These are phyloP conservation scores for Corinectria fuckeliana DNA, from an alignment of 2,329 filamentous ascomycete genomes.

Conservation along the genomic window DNA sequence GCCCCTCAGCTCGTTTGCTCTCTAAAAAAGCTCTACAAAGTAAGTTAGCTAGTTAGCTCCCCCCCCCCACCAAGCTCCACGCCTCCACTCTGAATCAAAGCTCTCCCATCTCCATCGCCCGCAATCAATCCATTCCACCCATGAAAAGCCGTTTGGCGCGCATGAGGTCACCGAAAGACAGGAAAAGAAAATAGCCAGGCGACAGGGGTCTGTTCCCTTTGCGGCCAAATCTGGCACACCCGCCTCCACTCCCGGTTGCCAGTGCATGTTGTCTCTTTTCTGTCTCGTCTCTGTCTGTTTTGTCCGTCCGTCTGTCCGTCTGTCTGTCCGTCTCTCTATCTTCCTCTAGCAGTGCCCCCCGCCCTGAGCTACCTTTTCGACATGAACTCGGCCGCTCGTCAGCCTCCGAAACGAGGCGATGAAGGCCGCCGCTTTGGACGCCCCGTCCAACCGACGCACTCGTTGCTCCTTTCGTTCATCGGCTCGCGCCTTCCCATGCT, in stretches of 20 bases:
- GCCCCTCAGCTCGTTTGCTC: no score
- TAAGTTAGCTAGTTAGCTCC: no score
- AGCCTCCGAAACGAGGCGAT: slow-evolving; percentile 35
- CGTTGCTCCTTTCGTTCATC: slow-evolving; percentile 13
- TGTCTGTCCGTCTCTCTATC: background rate
- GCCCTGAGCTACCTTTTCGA: no score
- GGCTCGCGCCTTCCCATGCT: no score
- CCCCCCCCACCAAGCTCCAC: background rate
- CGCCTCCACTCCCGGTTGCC: slow-evolving; percentile 29
- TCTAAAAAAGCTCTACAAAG: no score
- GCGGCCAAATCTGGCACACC: slow-evolving; percentile 25
- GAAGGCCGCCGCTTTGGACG: slow-evolving; percentile 20
- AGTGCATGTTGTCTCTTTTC: slow-evolving; percentile 11
- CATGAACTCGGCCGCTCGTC: slow-evolving; percentile 23
- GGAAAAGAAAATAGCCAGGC: slow-evolving; percentile 5
- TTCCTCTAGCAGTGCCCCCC: background rate
- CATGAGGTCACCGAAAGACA: slow-evolving; percentile 10
- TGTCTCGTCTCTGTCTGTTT: background rate
- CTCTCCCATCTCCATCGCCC: background rate
- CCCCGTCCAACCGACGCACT: slow-evolving; percentile 16
- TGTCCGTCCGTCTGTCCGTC: no score
- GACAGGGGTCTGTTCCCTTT: no score
- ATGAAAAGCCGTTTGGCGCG: background rate
- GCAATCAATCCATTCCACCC: background rate
- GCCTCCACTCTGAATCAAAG: slow-evolving; percentile 9